Evolutionary conservation across 75 land plant species (phyloP), one percentile per base, ranked within the genome.

Genomic region (Adiantum capillusveneris): DNA sequence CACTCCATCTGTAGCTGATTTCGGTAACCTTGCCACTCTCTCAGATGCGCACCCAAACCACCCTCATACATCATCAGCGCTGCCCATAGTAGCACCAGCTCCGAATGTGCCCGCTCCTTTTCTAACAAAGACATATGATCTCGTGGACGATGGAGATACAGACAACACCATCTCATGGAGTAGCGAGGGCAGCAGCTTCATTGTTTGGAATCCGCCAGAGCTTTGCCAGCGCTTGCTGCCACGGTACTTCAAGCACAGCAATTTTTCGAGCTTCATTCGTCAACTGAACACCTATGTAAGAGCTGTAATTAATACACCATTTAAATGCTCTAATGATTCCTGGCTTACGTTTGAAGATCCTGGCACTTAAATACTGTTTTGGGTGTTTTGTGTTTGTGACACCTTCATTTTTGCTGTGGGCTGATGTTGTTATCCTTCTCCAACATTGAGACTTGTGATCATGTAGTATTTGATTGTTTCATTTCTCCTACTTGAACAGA

Each of bases 351-450:
- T 39, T 7, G 13, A 39, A 39, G 77, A 0, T 77, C 71, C n/a
- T 69, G 75, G 63, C 71, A 75, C 50, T 66, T 77, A 41, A 75
- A 77, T 46, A 70, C 75, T 18, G 79, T 71, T 56, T 60, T 75
- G 28, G 71, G 79, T 75, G 79, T 71, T 58, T 77, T 77, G n/a
- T 67, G 79, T 70, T 22, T 71, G 71, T 62, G 79, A 77, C 42
- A 65, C 70, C 1, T 77, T 77, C 28, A 29, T 77, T 30, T 56
- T 61, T 17, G 79, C 75, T 43, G 68, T 70, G 59, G 81, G n/a
- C n/a, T n/a, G 42, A 44, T 62, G 72, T 61, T 59, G 84, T 11
- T 54, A 84, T 55, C n/a, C n/a, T n/a, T n/a, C n/a, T n/a, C n/a
- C n/a, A n/a, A n/a, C n/a, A n/a, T n/a, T n/a, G n/a, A n/a, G n/a